Base-by-base conservation (phyloP, 1,284 basidiomycete species). In the Leccinum subfulvum region DNA sequence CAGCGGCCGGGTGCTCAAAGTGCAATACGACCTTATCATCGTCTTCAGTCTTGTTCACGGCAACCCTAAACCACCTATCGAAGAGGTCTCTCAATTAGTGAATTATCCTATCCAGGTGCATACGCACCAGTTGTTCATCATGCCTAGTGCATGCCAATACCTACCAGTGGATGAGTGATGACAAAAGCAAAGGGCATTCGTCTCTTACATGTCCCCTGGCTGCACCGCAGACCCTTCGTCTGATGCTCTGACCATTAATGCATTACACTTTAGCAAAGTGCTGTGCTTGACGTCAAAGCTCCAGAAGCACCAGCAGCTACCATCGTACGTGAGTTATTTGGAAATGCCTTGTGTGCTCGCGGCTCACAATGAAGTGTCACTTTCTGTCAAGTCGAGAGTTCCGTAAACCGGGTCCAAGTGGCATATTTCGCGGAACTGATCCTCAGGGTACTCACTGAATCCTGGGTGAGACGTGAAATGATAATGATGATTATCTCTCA, bases 221-320 rank as follows among this genome's bases (percentile, higher is more conserved):
- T 86, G 85, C 21, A 80, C 60, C 2, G 77, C 78, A 56, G 82
- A 65, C 1, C 76, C 73, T 67, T 87, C 87, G 68, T 90, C 88
- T 78, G 84, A 84, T 10, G 82, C 84, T 49, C 87, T 78, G 3
- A 89, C 83, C 56, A 79, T 75, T 21, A 89, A 78, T 3, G 77
- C 77, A 3, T 73, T 61, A 18, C 79, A 75, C 6, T 73, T 67
- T 39, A 69, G 67, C 26, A 90, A 71, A 13, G 71, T 66, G 9
- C 66, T 56, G 13, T 82, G 61, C 2, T 77, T 67, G 5, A 85
- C 74, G 1, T 79, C 71, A 62, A 83, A 77, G 0, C 74, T 75
- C 85, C 86, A 90, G 74, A 89, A 88, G 66, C 84, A 86, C 88
- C 88, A 90, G 67, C 84, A 86, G 67, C 80, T 82, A 37, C 10